Conservation (phyloP, 108 stramenopile species). For the Nitzschia sp. region DNA sequence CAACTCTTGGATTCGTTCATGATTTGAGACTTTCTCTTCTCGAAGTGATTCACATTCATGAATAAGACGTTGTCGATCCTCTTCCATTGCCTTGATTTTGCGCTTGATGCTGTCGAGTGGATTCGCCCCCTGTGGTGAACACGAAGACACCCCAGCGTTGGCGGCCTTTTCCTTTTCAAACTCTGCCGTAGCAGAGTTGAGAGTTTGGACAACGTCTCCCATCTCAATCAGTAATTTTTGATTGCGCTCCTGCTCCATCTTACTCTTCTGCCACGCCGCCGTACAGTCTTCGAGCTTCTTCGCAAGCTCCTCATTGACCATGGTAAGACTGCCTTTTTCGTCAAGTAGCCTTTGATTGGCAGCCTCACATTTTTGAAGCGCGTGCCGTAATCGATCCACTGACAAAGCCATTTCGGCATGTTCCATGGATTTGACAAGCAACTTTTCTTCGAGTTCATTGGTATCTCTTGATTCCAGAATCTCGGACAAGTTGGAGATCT, state of each 20-base stretch:
- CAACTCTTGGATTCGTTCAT: background rate
- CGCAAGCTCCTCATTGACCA: background rate
- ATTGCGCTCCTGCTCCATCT: constrained; percentile 6
- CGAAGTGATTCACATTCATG: background rate
- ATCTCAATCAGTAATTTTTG: constrained; percentile 19
- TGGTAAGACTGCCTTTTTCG: background rate
- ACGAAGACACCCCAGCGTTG: background rate
- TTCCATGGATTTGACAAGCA: constrained; percentile 18
- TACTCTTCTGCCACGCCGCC: background rate
- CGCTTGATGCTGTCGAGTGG: constrained; percentile 32
- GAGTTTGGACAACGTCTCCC: constrained; percentile 13
- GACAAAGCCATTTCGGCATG: constrained; percentile 7
- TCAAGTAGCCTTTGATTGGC: background rate
- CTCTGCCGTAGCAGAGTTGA: constrained; percentile 3
- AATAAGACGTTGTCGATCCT: constrained; percentile 8
- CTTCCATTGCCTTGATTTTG: constrained; percentile 34
- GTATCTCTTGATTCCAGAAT: background rate
- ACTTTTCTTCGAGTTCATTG: constrained; percentile 10
- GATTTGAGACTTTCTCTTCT: constrained; percentile 10
- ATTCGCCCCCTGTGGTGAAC: background rate
- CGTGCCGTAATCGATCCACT: background rate
- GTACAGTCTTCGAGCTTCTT: background rate
- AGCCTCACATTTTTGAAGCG: background rate
- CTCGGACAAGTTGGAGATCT: constrained; percentile 11
- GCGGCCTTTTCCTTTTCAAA: constrained; percentile 11